Conservation (phyloP, 495 filamentous ascomycete species). For the Penicillium nucicola region DNA sequence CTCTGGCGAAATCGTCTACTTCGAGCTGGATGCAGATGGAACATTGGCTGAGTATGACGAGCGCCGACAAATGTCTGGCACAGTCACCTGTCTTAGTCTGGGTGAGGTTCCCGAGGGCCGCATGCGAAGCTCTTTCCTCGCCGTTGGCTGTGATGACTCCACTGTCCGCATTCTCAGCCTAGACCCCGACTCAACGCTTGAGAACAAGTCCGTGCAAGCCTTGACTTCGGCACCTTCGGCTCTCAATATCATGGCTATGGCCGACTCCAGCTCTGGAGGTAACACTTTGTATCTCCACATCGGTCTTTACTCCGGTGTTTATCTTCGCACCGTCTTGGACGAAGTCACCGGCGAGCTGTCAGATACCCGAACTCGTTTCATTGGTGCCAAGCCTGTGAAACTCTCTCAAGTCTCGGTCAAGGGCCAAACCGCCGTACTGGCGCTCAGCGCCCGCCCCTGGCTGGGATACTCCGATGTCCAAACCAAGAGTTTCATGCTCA, state of each 20-base stretch:
- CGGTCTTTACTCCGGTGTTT: slow-evolving; percentile 91
- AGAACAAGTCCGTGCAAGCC: slow-evolving; percentile 90
- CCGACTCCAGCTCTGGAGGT: slow-evolving; percentile 76
- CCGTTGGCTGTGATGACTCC: slow-evolving; percentile 94
- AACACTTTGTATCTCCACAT: slow-evolving; percentile 91
- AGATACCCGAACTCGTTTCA: slow-evolving; percentile 89
- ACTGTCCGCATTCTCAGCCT: slow-evolving; percentile 90
- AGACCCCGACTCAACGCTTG: slow-evolving; percentile 83
- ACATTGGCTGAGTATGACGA: slow-evolving; percentile 92
- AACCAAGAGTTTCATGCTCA: slow-evolving; percentile 84
- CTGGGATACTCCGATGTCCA: slow-evolving; percentile 83
- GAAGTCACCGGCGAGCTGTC: slow-evolving; percentile 92
- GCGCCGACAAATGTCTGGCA: slow-evolving; percentile 92
- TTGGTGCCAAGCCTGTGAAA: slow-evolving; percentile 83
- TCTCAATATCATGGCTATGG: slow-evolving; percentile 91
- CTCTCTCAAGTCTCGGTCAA: slow-evolving; percentile 85
- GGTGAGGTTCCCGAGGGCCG: slow-evolving; percentile 92
- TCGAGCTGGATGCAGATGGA: slow-evolving; percentile 92
- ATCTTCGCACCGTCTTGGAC: slow-evolving; percentile 88
- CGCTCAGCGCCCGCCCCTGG: slow-evolving; percentile 88
- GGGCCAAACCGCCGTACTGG: slow-evolving; percentile 81
- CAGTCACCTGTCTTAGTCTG: slow-evolving; percentile 87
- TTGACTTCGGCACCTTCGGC: slow-evolving; percentile 85
- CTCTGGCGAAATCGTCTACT: slow-evolving; percentile 95
- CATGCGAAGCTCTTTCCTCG: slow-evolving; percentile 80